Conservation (phyloP, 2,329 filamentous ascomycete genomes). For the Phyllosticta citriasiana region DNA sequence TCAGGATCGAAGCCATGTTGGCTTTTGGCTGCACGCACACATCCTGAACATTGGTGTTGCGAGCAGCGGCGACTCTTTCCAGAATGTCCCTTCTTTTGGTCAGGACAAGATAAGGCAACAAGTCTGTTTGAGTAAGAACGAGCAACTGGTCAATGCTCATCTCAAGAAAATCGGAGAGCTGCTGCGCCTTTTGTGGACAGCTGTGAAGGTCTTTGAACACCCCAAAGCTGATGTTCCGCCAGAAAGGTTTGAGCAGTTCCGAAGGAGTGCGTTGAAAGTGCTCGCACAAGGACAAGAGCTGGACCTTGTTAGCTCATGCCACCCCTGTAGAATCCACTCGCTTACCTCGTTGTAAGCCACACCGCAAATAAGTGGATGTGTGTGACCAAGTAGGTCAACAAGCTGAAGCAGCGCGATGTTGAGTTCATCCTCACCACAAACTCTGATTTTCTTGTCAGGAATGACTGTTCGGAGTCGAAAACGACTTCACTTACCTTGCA, state of each 20-base stretch:
- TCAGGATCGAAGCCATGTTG: constrained; percentile 50
- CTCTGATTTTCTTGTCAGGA: constrained; percentile 34
- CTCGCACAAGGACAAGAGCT: constrained; percentile 63
- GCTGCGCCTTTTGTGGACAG: constrained; percentile 71
- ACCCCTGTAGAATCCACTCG: neutral
- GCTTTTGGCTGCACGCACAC: constrained; percentile 44
- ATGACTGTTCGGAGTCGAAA: constrained; percentile 10
- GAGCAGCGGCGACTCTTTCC: constrained; percentile 66
- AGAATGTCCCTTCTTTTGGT: constrained; percentile 69
- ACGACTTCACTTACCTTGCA: constrained; percentile 45
- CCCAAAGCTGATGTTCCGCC: constrained; percentile 72
- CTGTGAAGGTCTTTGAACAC: constrained; percentile 72
- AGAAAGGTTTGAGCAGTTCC: constrained; percentile 75
- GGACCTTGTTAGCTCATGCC: constrained; percentile 1
- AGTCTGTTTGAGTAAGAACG: constrained; percentile 65
- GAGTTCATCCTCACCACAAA: constrained; percentile 69
- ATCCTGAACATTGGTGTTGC: constrained; percentile 48
- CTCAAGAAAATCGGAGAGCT: constrained; percentile 71
- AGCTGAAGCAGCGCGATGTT: constrained; percentile 77
- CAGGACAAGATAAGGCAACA: constrained; percentile 77
- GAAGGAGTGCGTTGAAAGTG: constrained; percentile 51
- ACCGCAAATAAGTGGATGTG: constrained; percentile 67
- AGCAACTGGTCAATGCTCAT: constrained; percentile 68
- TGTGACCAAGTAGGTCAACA: constrained; percentile 76
- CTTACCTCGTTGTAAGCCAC: constrained; percentile 71